phyloP scores from a whole-genome alignment of 2,329 filamentous ascomycete genomes.

The Aspergillus quadricinctus region DNA sequence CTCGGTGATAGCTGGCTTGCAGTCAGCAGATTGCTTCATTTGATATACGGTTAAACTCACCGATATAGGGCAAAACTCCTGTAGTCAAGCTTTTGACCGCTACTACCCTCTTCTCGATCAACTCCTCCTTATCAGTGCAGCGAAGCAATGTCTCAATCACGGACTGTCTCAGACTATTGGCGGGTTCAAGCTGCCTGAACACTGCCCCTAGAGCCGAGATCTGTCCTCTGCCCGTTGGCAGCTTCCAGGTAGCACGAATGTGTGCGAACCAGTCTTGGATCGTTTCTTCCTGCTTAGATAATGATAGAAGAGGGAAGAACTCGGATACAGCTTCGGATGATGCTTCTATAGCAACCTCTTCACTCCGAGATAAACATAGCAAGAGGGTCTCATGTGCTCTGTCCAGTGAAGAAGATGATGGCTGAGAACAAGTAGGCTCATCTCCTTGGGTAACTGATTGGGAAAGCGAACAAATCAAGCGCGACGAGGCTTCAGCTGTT shows the following conservation, averaged over 20 bases:
- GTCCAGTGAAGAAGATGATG: conserved; percentile 22
- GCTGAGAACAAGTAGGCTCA: conserved; percentile 8
- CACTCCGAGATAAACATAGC: conserved; percentile 37
- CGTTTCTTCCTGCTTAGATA: conserved; percentile 28
- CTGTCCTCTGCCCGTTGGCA: conserved; percentile 40
- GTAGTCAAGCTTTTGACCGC: conserved; percentile 38
- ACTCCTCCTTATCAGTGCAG: conserved; percentile 32
- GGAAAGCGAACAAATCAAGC: conserved; percentile 36
- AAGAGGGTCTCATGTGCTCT: conserved; percentile 32
- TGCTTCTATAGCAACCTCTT: conserved; percentile 38
- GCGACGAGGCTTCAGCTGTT: conserved; percentile 39
- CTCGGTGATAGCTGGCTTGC: conserved; percentile 24
- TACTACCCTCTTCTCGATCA: conserved; percentile 39
- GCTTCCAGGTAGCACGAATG: conserved; percentile 32
- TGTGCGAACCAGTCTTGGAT: conserved; percentile 39
- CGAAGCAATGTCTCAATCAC: conserved; percentile 32
- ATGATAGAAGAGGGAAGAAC: conserved; percentile 35
- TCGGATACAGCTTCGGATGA: conserved; percentile 39
- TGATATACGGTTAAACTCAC: conserved; percentile 20
- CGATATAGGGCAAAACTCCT: conserved; percentile 34
- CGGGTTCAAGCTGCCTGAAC: conserved; percentile 29
- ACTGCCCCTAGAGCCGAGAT: conserved; percentile 40
- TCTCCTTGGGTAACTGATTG: conserved; percentile 16
- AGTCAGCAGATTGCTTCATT: conserved; percentile 14
- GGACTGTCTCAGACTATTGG: conserved; percentile 19